Percentiles rank a stretch among this genome's conserved stretches.
Conservation (phyloP, 805 yeast genomes). For the Wickerhamiella domercqiae region DNA sequence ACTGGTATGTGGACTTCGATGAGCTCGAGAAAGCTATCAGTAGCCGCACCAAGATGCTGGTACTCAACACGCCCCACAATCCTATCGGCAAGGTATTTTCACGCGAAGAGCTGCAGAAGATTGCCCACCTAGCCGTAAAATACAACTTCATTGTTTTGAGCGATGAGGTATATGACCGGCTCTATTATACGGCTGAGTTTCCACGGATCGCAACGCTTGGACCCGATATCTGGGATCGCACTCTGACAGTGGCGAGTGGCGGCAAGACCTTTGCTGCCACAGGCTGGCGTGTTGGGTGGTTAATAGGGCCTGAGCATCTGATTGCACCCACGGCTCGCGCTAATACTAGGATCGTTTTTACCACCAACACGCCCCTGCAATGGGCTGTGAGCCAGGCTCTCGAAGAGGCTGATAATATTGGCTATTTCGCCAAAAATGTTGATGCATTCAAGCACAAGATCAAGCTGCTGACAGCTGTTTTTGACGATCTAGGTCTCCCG, state of each 20-base stretch:
- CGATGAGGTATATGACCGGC: slow-evolving; percentile 91
- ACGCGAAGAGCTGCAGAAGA: slow-evolving; percentile 50
- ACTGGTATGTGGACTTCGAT: slow-evolving; percentile 75
- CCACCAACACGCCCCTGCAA: slow-evolving; percentile 83
- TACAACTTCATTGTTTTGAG: slow-evolving; percentile 70
- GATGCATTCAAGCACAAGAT: slow-evolving; percentile 56
- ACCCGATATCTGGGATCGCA: slow-evolving; percentile 63
- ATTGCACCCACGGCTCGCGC: slow-evolving; percentile 73
- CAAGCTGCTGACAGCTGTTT: slow-evolving; percentile 53
- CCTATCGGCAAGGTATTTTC: slow-evolving; percentile 88
- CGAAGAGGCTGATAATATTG: slow-evolving; percentile 39
- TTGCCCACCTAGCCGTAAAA: slow-evolving; percentile 74
- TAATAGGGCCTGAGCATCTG: slow-evolving; percentile 72
- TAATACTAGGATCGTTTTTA: slow-evolving; percentile 86
- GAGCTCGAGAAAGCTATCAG: slow-evolving; percentile 60
- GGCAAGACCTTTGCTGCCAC: slow-evolving; percentile 98
- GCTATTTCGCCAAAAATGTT: slow-evolving; percentile 59
- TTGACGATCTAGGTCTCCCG: slow-evolving; percentile 77
- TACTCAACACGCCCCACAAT: slow-evolving; percentile 88
- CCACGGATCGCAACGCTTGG: slow-evolving; percentile 72
- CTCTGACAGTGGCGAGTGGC: slow-evolving; percentile 89
- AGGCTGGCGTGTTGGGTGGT: slow-evolving; percentile 98
- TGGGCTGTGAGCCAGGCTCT: slow-evolving; percentile 80
- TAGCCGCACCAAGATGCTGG: slow-evolving; percentile 66
- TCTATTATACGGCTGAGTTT: slow-evolving; percentile 52